phyloP scores from a whole-genome alignment of 768 basidiomycete genomes.

The Russula earlei region DNA sequence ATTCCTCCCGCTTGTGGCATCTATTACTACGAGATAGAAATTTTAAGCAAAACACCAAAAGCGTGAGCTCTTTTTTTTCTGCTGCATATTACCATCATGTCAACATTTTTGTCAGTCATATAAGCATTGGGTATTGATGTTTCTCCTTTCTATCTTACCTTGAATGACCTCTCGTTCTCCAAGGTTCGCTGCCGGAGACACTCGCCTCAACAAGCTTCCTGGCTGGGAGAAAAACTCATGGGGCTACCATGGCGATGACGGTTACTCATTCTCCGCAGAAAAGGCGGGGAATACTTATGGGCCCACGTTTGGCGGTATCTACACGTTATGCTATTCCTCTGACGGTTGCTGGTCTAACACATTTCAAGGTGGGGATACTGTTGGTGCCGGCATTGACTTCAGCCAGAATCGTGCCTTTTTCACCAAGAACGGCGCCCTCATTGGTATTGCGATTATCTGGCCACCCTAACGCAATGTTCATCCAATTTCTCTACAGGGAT shows the following conservation, averaged over 20 bases:
- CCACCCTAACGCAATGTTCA: slow-evolving; percentile 12
- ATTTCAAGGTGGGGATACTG: slow-evolving; percentile 63
- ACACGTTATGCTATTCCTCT: background rate
- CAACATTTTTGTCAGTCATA: slow-evolving; percentile 39
- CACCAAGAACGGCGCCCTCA: slow-evolving; percentile 74
- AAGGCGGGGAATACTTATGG: slow-evolving; percentile 67
- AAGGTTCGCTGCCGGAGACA: slow-evolving; percentile 60
- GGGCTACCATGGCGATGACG: slow-evolving; percentile 92
- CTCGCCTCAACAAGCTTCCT: slow-evolving; percentile 65
- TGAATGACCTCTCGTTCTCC: background rate
- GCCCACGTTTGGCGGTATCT: slow-evolving; percentile 71
- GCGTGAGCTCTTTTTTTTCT: slow-evolving; percentile 42
- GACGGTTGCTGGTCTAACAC: slow-evolving; percentile 12
- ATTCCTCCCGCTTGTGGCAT: slow-evolving; percentile 84
- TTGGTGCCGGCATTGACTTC: slow-evolving; percentile 93
- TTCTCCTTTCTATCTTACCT: background rate
- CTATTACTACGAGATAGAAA: slow-evolving; percentile 89
- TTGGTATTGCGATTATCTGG: slow-evolving; percentile 36
- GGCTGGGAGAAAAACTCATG: slow-evolving; percentile 82
- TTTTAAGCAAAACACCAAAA: slow-evolving; percentile 70
- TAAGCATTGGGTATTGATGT: slow-evolving; percentile 64
- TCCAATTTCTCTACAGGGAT: slow-evolving; percentile 34
- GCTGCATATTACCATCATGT: slow-evolving; percentile 18
- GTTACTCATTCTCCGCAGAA: slow-evolving; percentile 65
- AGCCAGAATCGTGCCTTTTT: slow-evolving; percentile 73